Conservation (phyloP, 306 rosid genomes). For the Gastrolobium villosum region DNA sequence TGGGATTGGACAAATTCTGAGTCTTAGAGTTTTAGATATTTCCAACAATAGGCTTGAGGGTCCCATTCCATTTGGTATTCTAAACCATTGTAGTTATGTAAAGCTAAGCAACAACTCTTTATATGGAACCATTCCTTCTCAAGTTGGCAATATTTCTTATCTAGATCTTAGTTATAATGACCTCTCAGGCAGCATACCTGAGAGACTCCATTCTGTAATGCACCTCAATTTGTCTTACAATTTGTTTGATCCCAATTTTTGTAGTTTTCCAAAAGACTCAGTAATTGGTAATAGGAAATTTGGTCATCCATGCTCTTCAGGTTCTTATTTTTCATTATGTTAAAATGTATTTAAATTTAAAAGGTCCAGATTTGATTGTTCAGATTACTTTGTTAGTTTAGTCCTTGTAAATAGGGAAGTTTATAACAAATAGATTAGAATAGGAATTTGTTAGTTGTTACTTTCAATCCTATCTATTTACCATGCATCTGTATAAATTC, state of each 20-base stretch:
- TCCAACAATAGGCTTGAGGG: conserved; percentile 43
- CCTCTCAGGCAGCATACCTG: conserved; percentile 5
- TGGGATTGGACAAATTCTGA: background rate
- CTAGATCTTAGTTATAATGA: conserved; percentile 35
- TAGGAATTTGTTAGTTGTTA: too few relatives aligned
- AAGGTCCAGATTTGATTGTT: too few relatives aligned
- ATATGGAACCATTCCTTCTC: conserved; percentile 35
- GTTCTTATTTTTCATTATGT: too few relatives aligned
- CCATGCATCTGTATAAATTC: too few relatives aligned
- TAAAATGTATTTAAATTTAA: too few relatives aligned
- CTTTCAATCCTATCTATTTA: too few relatives aligned
- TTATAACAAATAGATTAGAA: too few relatives aligned
- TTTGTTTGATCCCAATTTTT: background rate
- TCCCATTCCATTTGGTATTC: background rate
- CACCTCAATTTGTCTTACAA: conserved; percentile 30
- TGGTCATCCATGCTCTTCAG: background rate
- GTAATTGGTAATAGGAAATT: conserved; percentile 11
- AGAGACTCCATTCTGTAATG: background rate
- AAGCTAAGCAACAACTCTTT: conserved; percentile 33
- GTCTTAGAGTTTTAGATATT: conserved; percentile 10
- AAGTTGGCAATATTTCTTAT: background rate
- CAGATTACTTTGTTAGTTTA: too few relatives aligned
- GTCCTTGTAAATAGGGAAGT: too few relatives aligned
- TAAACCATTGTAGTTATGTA: background rate
- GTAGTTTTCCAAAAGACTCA: background rate